Percentiles rank a stretch among this genome's conserved stretches.
Conservation (phyloP, 1,284 basidiomycete species). For the Irpex sp. region DNA sequence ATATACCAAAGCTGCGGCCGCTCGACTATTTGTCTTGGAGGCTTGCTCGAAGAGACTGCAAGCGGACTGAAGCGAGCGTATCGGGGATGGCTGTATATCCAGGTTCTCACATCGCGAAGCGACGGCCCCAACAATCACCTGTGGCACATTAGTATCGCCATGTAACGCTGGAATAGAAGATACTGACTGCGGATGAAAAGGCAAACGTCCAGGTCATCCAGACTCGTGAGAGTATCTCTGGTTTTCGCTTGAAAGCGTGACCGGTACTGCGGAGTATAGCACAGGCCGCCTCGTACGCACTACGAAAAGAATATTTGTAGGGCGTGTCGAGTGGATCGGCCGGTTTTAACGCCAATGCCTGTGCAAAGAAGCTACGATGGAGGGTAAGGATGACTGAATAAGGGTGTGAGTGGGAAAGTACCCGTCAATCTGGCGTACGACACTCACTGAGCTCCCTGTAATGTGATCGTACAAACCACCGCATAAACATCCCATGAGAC, state of each 20-base stretch:
- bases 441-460: constrained; percentile 44
- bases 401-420: neutral
- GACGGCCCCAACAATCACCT: constrained; percentile 26
- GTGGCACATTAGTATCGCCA: neutral
- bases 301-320: constrained; percentile 29
- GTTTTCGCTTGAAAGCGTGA: constrained; percentile 19
- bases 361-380: constrained; percentile 30
- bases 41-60: constrained; percentile 25
- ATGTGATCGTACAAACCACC: constrained; percentile 39
- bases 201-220: constrained; percentile 28
- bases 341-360: constrained; percentile 27
- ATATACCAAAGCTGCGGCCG: constrained; percentile 22
- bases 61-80: constrained; percentile 25
- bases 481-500: constrained; percentile 37
- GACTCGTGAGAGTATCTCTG: constrained; percentile 20
- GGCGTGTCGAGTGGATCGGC: constrained; percentile 26
- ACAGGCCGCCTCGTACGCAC: constrained; percentile 26
- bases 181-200: constrained; percentile 28
- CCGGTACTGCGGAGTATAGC: constrained; percentile 20
- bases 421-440: neutral
- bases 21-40: constrained; percentile 20
- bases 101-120: constrained; percentile 20
- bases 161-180: neutral
- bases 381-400: constrained; percentile 26
- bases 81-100: constrained; percentile 25